Evolutionary conservation across 225 moss, liverwort and hornwort species (phyloP).

Genomic region (Sphagnum contortum): DNA sequence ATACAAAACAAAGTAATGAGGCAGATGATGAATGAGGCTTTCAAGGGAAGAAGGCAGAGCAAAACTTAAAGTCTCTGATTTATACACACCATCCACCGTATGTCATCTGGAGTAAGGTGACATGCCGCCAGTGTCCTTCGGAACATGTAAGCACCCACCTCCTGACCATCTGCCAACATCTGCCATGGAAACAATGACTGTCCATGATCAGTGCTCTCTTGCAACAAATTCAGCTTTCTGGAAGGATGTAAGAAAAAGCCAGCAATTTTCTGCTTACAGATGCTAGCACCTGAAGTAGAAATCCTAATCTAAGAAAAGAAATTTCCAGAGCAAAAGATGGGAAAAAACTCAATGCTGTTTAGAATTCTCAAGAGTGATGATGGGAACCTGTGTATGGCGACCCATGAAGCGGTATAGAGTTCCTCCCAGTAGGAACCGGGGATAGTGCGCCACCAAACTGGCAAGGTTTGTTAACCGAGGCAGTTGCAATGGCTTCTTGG

Average conservation of each 20-base stretch:
- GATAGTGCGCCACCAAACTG: constrained; percentile 68
- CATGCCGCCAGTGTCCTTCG: constrained; percentile 74
- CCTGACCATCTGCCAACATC: constrained; percentile 95
- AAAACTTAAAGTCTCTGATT: neutral
- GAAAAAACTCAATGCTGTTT: too few species aligned
- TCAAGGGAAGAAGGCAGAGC: neutral
- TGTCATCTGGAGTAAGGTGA: constrained; percentile 81
- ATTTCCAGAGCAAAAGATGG: too few species aligned
- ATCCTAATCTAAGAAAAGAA: too few species aligned
- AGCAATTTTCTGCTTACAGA: too few species aligned
- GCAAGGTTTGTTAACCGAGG: constrained; percentile 58
- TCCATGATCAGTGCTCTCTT: constrained; percentile 1
- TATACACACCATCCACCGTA: constrained; percentile 84
- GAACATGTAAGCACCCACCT: constrained; percentile 94
- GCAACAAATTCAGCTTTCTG: neutral
- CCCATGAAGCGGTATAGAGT: constrained; percentile 95
- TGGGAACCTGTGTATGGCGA: constrained; percentile 87
- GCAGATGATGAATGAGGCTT: neutral
- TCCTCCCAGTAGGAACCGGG: constrained; percentile 69
- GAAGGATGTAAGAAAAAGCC: too few species aligned
- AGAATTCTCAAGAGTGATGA: too few species aligned
- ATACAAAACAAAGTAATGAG: too few species aligned
- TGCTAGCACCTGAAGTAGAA: too few species aligned
- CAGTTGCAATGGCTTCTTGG: constrained; percentile 42
- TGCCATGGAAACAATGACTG: constrained; percentile 11